Evolutionary conservation across 140 eudicot genomes (phyloP), one percentile per base, ranked within the genome.

Genomic region (Ambrosia hybrid): DNA sequence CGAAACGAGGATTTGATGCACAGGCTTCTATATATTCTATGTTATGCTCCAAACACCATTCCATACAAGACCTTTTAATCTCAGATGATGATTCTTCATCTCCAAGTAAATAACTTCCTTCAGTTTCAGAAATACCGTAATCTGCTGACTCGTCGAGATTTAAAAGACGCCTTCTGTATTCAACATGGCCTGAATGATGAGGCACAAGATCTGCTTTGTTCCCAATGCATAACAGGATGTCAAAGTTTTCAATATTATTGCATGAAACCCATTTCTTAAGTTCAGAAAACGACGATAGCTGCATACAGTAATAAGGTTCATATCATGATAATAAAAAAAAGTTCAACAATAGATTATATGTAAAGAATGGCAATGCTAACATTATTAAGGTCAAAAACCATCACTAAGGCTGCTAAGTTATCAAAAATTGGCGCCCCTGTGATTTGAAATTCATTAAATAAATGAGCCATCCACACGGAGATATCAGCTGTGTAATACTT

Each of bases 11-110:
- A 80, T 87, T 92, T 46, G 98, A 92, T 70, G 95, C 98, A 76
- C 98, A 92, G 49, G 96, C 95, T 83, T 92, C 98, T 53, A 89
- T 78, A 63, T 79, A 92, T 75, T 92, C 96, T 66, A 89, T 89
- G 76, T 89, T 92, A 75, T 86, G 89, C 37, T 92, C 89, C 56
- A 67, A 34, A 82, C 96, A 89, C 98, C 98, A 92, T 64, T 85
- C 90, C 83, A 76, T 55, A 75, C 90, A 92, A 38, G 95, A 85
- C 55, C 61, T 87, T 70, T 70, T 92, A 34, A 80, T 72, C 58
- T 83, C 90, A 45, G 17, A 68, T 17, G 85, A 81, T 30, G 86
- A 56, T 68, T 81, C 91, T 43, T 85, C 88, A 36, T 81, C 83
- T 53, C 90, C 90, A 65, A 92, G 58, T 74, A 92, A 81, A 77